A percentile compares a stretch with the other conserved stretches of the same genome.
These are phyloP conservation scores for Waltergamsia citrina DNA, from an alignment of 2,329 filamentous ascomycete genomes.

Conservation along the genomic window DNA sequence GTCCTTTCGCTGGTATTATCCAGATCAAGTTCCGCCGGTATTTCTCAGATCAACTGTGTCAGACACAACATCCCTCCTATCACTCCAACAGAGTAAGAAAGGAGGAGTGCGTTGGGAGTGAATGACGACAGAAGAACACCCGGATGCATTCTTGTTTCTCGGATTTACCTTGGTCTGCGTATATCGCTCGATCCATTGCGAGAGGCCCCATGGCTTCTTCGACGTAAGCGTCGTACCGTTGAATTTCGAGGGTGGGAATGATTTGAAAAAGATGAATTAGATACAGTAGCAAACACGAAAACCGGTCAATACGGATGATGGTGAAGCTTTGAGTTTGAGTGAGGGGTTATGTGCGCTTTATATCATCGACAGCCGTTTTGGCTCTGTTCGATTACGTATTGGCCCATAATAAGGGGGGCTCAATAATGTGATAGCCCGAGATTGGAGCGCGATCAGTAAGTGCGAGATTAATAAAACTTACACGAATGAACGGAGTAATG, in stretches of 20 bases:
- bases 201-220: conserved; percentile 15
- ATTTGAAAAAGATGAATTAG: background rate
- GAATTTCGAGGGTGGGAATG: background rate
- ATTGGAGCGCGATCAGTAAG: too few relatives aligned
- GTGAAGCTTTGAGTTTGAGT: background rate
- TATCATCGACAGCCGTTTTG: too few relatives aligned
- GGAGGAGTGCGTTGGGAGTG: conserved; percentile 4
- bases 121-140: conserved; percentile 23
- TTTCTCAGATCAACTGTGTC: conserved; percentile 51
- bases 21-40: conserved; percentile 78
- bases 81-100: background rate
- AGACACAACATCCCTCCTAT: background rate
- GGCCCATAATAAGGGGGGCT: too few relatives aligned
- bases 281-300: too few relatives aligned
- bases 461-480: too few relatives aligned
- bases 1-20: conserved; percentile 84
- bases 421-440: too few relatives aligned
- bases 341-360: background rate
- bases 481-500: too few relatives aligned
- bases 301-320: too few relatives aligned
- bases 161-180: conserved; percentile 34
- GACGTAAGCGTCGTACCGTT: conserved; percentile 6
- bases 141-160: conserved; percentile 32
- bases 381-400: too few relatives aligned
- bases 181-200: conserved; percentile 18